These are phyloP conservation scores for Emmonsiellopsis sp. DNA, from an alignment of 2,329 filamentous ascomycete species.

Conservation along the genomic window DNA sequence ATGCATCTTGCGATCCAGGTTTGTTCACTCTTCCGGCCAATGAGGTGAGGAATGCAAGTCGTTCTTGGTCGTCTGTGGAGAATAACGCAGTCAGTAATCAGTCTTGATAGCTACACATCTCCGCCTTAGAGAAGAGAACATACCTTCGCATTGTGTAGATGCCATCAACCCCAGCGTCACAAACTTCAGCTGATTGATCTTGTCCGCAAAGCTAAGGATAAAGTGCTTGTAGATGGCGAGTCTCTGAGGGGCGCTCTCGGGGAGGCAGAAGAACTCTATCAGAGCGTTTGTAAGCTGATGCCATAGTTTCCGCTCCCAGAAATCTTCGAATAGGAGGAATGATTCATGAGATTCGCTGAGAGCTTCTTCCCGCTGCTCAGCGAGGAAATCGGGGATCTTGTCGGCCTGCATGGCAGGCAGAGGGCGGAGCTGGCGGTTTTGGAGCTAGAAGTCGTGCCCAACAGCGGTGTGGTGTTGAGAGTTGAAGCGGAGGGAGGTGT, in stretches of 20 bases:
- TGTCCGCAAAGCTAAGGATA: constrained; percentile 91
- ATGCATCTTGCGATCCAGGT: constrained; percentile 86
- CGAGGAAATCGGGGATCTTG: constrained; percentile 83
- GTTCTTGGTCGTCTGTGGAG: constrained; percentile 55
- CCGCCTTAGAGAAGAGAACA: not conserved
- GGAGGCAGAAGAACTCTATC: constrained; percentile 76
- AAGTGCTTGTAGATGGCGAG: constrained; percentile 90
- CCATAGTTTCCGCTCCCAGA: constrained; percentile 98
- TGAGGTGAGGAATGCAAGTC: constrained; percentile 72
- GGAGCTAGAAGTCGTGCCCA: not conserved
- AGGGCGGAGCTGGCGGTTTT: not conserved
- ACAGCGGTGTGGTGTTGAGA: not conserved
- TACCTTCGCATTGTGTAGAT: constrained; percentile 61
- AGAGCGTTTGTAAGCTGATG: constrained; percentile 92
- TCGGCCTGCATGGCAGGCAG: constrained; percentile 64
- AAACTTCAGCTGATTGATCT: constrained; percentile 98
- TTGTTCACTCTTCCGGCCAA: constrained; percentile 85
- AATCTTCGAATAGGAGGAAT: constrained; percentile 88
- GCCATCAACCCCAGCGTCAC: constrained; percentile 84
- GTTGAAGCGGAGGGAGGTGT: not conserved
- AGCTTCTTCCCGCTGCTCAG: constrained; percentile 78
- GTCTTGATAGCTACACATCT: not conserved
- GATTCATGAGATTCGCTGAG: constrained; percentile 80
- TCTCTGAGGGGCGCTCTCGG: constrained; percentile 72
- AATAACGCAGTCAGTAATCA: constrained; percentile 6